These are phyloP conservation scores for Trichosporon sp. DNA, from an alignment of 1,284 basidiomycete species.

Conservation along the genomic window DNA sequence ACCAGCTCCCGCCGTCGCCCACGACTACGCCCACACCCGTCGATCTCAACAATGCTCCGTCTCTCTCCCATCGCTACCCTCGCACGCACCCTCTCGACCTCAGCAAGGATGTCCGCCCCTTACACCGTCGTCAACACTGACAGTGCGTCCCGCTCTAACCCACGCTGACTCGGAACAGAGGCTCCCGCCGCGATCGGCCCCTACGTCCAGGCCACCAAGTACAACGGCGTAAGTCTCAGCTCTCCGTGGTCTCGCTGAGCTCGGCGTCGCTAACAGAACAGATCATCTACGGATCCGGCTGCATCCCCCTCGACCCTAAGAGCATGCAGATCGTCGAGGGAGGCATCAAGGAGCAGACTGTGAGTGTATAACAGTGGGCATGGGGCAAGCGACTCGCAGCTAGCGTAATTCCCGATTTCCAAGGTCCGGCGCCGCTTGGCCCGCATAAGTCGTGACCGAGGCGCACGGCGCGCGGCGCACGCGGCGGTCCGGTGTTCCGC, in stretches of 20 bases:
- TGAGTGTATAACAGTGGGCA: slow-evolving; percentile 35
- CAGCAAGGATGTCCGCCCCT: slow-evolving; percentile 32
- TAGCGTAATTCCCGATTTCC: neutral
- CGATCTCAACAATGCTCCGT: slow-evolving; percentile 6
- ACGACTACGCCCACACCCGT: neutral
- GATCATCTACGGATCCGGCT: slow-evolving; percentile 82
- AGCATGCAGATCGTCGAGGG: slow-evolving; percentile 68
- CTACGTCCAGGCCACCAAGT: slow-evolving; percentile 82
- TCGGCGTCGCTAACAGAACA: slow-evolving; percentile 8
- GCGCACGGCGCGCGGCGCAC: too few relatives aligned
- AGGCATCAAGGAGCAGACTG: slow-evolving; percentile 76
- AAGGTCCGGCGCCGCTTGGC: too few relatives aligned
- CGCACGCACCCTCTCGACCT: slow-evolving; percentile 7
- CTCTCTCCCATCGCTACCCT: neutral
- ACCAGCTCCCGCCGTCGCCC: neutral
- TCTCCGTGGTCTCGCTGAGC: too few relatives aligned
- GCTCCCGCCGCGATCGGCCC: slow-evolving; percentile 84
- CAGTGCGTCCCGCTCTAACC: slow-evolving; percentile 27
- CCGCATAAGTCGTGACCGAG: too few relatives aligned
- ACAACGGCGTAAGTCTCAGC: slow-evolving; percentile 56
- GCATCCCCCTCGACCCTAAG: slow-evolving; percentile 75
- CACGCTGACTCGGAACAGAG: slow-evolving; percentile 51
- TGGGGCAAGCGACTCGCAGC: neutral
- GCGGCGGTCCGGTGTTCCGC: too few relatives aligned
- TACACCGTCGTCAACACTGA: slow-evolving; percentile 47